Base-by-base conservation (phyloP, 345 rosid genomes). In the Rhodamnia rubescens region DNA sequence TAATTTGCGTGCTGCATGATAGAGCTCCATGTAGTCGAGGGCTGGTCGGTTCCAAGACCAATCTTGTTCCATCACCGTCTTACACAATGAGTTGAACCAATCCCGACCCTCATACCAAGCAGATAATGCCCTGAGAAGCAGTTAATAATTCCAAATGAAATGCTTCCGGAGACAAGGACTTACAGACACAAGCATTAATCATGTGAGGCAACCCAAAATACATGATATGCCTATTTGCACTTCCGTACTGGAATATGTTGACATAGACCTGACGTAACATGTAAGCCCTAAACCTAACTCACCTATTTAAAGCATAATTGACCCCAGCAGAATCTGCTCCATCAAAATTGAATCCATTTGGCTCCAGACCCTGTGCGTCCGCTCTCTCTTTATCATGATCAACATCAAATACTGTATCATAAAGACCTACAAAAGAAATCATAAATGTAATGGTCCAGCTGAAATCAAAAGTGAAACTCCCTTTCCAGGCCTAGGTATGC, bases 21-120 rank as follows among this genome's bases (percentile, higher is more conserved):
- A 97, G 84, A 97, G 98, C 91, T 97, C 99, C 92, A 95, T 27
- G 89, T 97, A 97, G 87, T 97, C 98, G 15, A 97, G 98, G 64
- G 99, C 98, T 57, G 99, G 99, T 85, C 95, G 93, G 83, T 95
- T 97, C 99, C 99, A 97, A 74, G 98, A 97, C 99, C 99, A 97
- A 88, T 97, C 98, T 94, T 97, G 98, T 89, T 97, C 95, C 99
- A 95, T 97, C 86, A 95, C 99, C 40, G 83, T 97, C 94, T 92
- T 91, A 88, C 97, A 91, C 59, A 95, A 83, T 2, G 92, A 89
- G 86, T 93, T 80, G 82, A 97, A 94, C 97, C 98, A 95, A 7
- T 95, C 98, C 85, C 93, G 92, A 49, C 85, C 91, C 53, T 93
- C 93, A 18, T 95, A 92, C 95, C 96, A 96, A 24, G 91, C 94